phyloP scores from a whole-genome alignment of 2,329 filamentous ascomycete genomes.

The Cladosporium sp. region DNA sequence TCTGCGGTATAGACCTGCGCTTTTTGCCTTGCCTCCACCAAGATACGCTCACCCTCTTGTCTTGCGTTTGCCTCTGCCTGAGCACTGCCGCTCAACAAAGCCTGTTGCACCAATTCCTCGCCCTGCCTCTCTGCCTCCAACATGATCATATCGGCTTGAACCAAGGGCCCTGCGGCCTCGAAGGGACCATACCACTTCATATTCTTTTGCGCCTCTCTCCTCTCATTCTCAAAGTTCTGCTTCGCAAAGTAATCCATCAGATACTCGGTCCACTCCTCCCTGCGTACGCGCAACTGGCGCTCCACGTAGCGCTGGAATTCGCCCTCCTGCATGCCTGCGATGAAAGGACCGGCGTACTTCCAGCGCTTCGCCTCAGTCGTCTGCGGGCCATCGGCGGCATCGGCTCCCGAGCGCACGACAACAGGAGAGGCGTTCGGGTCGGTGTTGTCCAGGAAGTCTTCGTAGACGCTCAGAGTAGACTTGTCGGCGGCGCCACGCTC shows the following conservation, averaged over 20 bases:
- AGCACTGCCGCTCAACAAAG: not conserved
- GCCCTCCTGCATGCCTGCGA: constrained; percentile 55
- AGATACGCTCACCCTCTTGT: constrained; percentile 22
- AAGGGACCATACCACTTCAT: constrained; percentile 22
- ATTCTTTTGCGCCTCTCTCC: constrained; percentile 25
- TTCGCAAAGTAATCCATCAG: constrained; percentile 30
- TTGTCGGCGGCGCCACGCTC: constrained; percentile 23
- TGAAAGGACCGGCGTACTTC: constrained; percentile 60
- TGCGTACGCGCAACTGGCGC: constrained; percentile 41
- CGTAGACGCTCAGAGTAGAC: constrained; percentile 40
- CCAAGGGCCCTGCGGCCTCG: constrained; percentile 6
- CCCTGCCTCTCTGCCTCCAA: constrained; percentile 13
- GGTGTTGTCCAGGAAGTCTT: constrained; percentile 48
- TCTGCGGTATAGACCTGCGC: constrained; percentile 4
- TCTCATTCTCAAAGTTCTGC: constrained; percentile 18
- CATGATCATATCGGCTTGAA: constrained; percentile 2
- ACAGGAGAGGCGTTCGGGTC: constrained; percentile 28
- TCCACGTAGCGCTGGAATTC: constrained; percentile 57
- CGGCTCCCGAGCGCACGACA: constrained; percentile 25
- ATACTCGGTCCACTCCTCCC: constrained; percentile 34
- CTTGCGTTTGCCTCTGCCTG: constrained; percentile 18
- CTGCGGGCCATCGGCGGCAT: not conserved
- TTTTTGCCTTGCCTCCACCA: constrained; percentile 3
- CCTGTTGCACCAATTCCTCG: constrained; percentile 1
- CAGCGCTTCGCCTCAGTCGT: constrained; percentile 45